These are phyloP conservation scores for Blastocystis sp. DNA, from an alignment of 352 stramenopile genomes.

Conservation along the genomic window DNA sequence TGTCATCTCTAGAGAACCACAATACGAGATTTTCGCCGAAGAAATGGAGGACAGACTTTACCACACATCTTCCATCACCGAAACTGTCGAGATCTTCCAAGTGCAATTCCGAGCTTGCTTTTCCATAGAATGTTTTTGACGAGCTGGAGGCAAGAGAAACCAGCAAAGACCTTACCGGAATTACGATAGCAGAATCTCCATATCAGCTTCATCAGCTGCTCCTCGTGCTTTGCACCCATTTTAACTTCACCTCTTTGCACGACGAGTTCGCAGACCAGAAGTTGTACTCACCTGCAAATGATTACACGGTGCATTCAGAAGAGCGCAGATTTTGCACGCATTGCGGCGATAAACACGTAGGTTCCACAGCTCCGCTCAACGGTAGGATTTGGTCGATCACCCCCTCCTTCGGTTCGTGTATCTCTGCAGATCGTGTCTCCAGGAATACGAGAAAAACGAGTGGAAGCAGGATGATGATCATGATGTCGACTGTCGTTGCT, in stretches of 20 bases:
- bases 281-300: slow-evolving; percentile 5
- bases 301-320: not conserved
- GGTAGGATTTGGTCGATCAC: slow-evolving; percentile 15
- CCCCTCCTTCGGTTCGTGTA: not conserved
- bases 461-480: slow-evolving; percentile 37
- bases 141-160: not conserved
- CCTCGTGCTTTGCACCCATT: not conserved
- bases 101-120: not conserved
- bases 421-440: slow-evolving; percentile 11
- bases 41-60: slow-evolving; percentile 1
- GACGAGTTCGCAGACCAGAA: not conserved
- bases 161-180: not conserved
- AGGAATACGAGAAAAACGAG: slow-evolving; percentile 25
- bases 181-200: not conserved
- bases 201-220: not conserved
- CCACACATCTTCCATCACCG: slow-evolving; percentile 22
- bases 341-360: not conserved
- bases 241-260: not conserved
- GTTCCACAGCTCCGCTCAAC: not conserved
- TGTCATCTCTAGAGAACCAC: not conserved
- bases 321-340: slow-evolving; percentile 21
- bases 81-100: not conserved
- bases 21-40: not conserved
- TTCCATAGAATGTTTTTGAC: not conserved
- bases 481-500: slow-evolving; percentile 19